phyloP scores from a whole-genome alignment of 495 filamentous ascomycete genomes.

The Penicillium subrubescens region DNA sequence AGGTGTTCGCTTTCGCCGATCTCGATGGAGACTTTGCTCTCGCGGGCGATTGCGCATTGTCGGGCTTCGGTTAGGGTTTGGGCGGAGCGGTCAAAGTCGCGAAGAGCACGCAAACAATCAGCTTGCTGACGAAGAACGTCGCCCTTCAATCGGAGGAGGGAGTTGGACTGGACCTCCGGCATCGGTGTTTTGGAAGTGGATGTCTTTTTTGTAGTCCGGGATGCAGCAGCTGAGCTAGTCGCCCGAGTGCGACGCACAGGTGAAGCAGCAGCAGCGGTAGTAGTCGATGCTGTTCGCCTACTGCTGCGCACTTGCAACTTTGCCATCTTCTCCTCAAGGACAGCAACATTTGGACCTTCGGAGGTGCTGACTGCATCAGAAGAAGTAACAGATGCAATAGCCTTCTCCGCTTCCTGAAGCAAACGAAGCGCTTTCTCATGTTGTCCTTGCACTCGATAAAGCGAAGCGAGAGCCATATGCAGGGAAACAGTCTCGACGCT shows the following conservation, averaged over 20 bases:
- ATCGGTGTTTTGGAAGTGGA: conserved; percentile 28
- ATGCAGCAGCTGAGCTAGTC: conserved; percentile 29
- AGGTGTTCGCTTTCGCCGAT: conserved; percentile 52
- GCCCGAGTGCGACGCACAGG: conserved; percentile 36
- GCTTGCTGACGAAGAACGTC: conserved; percentile 68
- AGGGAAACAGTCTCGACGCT: conserved; percentile 50
- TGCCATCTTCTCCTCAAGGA: conserved; percentile 44
- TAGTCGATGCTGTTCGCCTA: conserved; percentile 25
- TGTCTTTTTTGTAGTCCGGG: conserved; percentile 33
- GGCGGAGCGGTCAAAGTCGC: conserved; percentile 44
- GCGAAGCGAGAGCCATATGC: conserved; percentile 48
- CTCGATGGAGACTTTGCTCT: conserved; percentile 44
- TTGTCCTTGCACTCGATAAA: conserved; percentile 41
- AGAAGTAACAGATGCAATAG: conserved; percentile 31
- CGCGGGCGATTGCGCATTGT: conserved; percentile 37
- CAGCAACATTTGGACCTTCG: conserved; percentile 22
- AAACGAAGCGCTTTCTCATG: conserved; percentile 52
- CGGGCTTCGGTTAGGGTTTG: conserved; percentile 35
- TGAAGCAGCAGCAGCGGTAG: conserved; percentile 25
- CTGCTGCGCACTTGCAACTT: conserved; percentile 39
- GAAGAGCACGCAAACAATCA: conserved; percentile 40
- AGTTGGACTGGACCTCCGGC: conserved; percentile 52
- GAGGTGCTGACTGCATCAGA: conserved; percentile 23
- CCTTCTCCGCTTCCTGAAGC: conserved; percentile 47
- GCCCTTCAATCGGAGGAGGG: conserved; percentile 59